Percentiles rank a stretch among this genome's conserved stretches.
phyloP scores from a whole-genome alignment of 2,329 filamentous ascomycete genomes.

The Colletotrichum somersetense region DNA sequence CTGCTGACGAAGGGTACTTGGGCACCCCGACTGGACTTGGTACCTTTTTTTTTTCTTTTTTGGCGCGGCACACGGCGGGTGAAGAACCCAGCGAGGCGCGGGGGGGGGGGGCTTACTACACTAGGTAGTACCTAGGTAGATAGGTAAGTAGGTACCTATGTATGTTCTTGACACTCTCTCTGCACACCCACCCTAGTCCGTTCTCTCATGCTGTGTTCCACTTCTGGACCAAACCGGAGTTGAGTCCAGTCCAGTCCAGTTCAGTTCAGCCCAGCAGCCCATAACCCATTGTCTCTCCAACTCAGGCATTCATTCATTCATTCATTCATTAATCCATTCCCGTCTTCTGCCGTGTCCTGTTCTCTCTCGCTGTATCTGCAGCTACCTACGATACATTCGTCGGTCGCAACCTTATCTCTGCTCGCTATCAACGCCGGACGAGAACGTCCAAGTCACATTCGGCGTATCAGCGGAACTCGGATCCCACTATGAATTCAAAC shows the following conservation, averaged over 20 bases:
- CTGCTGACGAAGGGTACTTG: conserved; percentile 8
- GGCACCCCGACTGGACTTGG: not conserved
- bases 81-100: conserved; percentile 2
- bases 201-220: conserved; percentile 3
- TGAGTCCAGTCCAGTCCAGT: conserved; percentile 15
- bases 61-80: not conserved
- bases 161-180: not conserved
- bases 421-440: conserved; percentile 7
- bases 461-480: conserved; percentile 12
- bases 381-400: not conserved
- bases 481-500: conserved; percentile 28
- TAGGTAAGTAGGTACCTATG: not conserved
- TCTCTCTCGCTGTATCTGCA: not conserved
- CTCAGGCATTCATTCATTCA: conserved; percentile 8
- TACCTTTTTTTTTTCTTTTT: not conserved
- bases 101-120: too few species aligned
- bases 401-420: conserved; percentile 3
- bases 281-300: not conserved
- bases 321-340: not conserved
- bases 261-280: conserved; percentile 12
- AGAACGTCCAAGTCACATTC: conserved; percentile 33
- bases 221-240: conserved; percentile 22
- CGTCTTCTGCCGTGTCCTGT: not conserved
- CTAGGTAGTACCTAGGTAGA: too few species aligned
- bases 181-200: not conserved